These are phyloP conservation scores for Metschnikowia koreensis DNA, from an alignment of 805 yeast species.

Conservation along the genomic window DNA sequence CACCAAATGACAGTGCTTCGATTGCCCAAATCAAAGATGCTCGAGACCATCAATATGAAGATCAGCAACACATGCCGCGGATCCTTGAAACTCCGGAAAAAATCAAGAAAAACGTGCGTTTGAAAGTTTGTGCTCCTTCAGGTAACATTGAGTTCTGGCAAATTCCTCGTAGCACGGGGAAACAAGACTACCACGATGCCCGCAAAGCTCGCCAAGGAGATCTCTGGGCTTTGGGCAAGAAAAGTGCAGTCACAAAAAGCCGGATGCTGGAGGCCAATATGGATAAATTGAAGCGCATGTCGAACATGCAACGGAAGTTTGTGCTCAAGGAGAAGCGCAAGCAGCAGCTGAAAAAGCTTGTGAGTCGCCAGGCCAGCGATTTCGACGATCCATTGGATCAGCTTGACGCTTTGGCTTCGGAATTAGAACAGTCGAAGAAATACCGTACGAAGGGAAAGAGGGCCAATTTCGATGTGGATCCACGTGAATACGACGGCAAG, in stretches of 20 bases:
- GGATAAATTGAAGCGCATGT: conserved; percentile 34
- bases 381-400: conserved; percentile 20
- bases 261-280: conserved; percentile 28
- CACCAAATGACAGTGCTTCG: conserved; percentile 41
- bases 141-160: conserved; percentile 88
- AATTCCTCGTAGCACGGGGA: conserved; percentile 73
- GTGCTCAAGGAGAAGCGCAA: conserved; percentile 22
- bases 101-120: conserved; percentile 75
- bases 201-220: conserved; percentile 84
- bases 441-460: conserved; percentile 33
- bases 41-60: conserved; percentile 27
- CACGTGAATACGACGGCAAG: conserved; percentile 16
- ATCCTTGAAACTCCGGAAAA: conserved; percentile 69
- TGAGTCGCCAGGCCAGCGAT: conserved; percentile 14
- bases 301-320: conserved; percentile 39
- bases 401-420: conserved; percentile 21
- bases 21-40: conserved; percentile 41
- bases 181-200: conserved; percentile 82
- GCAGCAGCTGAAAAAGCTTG: conserved; percentile 17
- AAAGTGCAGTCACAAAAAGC: conserved; percentile 33
- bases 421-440: conserved; percentile 31
- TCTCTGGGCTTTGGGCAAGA: conserved; percentile 63
- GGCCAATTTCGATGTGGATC: conserved; percentile 25
- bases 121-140: conserved; percentile 75
- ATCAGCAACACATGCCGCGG: conserved; percentile 59